Percentiles rank a stretch among this genome's conserved stretches.
phyloP scores from a whole-genome alignment of 768 basidiomycete genomes.

The Phylloporus arenicola region DNA sequence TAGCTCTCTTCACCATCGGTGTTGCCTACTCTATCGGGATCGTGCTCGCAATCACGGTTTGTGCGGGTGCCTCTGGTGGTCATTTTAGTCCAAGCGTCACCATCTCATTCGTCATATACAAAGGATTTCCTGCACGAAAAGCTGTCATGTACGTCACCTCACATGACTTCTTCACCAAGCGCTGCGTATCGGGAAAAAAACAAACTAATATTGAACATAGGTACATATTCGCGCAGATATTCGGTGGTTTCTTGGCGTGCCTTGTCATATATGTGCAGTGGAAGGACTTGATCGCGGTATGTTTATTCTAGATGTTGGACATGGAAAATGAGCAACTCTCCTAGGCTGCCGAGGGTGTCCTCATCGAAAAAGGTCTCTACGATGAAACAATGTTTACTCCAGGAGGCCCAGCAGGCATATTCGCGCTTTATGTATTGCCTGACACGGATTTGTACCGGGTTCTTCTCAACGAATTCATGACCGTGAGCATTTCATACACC shows the following conservation, averaged over 20 bases:
- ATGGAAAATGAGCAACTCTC: neutral
- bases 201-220: slow-evolving; percentile 30
- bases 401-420: slow-evolving; percentile 34
- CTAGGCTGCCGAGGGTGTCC: slow-evolving; percentile 25
- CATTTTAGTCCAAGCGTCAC: slow-evolving; percentile 67
- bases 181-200: neutral
- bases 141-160: slow-evolving; percentile 40
- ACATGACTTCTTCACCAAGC: slow-evolving; percentile 3
- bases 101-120: slow-evolving; percentile 46
- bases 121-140: slow-evolving; percentile 48
- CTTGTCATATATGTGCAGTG: slow-evolving; percentile 60
- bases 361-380: slow-evolving; percentile 26
- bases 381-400: slow-evolving; percentile 32
- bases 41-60: slow-evolving; percentile 50
- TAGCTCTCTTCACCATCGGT: slow-evolving; percentile 55
- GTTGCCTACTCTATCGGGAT: slow-evolving; percentile 56
- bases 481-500: slow-evolving; percentile 18
- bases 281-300: slow-evolving; percentile 44
- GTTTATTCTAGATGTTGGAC: slow-evolving; percentile 41
- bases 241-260: slow-evolving; percentile 61
- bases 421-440: slow-evolving; percentile 34
- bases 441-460: slow-evolving; percentile 27
- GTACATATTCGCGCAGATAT: slow-evolving; percentile 61
- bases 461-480: slow-evolving; percentile 38
- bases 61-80: slow-evolving; percentile 50